phyloP scores from a whole-genome alignment of 2,329 filamentous ascomycete species.

The Macrophomina pseudophaseolina region DNA sequence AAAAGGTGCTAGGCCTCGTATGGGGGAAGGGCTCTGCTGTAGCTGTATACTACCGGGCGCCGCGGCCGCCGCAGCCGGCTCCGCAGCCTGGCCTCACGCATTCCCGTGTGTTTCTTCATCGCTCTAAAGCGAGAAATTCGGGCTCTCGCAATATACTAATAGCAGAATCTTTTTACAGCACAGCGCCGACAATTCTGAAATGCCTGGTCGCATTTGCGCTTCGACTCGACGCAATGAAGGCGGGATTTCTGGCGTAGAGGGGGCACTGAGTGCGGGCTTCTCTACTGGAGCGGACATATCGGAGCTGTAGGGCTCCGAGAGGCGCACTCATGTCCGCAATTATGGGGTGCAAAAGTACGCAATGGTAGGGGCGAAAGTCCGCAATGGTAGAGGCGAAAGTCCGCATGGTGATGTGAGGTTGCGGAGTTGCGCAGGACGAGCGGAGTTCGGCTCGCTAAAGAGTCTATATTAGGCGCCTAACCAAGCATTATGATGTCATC shows the following conservation, averaged over 20 bases:
- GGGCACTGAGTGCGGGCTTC: not conserved
- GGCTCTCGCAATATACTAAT: not conserved
- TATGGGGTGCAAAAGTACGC: too few species aligned
- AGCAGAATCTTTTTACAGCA: slow-evolving; percentile 25
- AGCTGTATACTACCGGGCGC: not conserved
- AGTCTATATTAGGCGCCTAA: too few species aligned
- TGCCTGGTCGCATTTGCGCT: slow-evolving; percentile 31
- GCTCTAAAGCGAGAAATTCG: too few species aligned
- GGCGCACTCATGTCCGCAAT: too few species aligned
- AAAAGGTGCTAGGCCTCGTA: not conserved
- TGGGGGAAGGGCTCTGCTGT: not conserved
- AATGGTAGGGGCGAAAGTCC: not conserved
- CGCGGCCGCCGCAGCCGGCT: not conserved
- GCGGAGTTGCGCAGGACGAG: too few species aligned
- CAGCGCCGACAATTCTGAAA: slow-evolving; percentile 30
- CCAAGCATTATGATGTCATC: too few species aligned
- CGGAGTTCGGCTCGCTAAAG: too few species aligned
- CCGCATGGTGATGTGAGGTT: too few species aligned
- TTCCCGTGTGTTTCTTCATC: too few species aligned
- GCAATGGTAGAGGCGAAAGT: too few species aligned
- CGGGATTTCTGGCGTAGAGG: slow-evolving; percentile 29
- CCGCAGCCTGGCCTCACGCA: not conserved
- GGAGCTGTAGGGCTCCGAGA: too few species aligned
- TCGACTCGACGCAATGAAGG: slow-evolving; percentile 29
- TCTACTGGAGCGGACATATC: too few species aligned